Conservation (phyloP, 2,329 filamentous ascomycete species). For the Ascochyta clinopodiicola region DNA sequence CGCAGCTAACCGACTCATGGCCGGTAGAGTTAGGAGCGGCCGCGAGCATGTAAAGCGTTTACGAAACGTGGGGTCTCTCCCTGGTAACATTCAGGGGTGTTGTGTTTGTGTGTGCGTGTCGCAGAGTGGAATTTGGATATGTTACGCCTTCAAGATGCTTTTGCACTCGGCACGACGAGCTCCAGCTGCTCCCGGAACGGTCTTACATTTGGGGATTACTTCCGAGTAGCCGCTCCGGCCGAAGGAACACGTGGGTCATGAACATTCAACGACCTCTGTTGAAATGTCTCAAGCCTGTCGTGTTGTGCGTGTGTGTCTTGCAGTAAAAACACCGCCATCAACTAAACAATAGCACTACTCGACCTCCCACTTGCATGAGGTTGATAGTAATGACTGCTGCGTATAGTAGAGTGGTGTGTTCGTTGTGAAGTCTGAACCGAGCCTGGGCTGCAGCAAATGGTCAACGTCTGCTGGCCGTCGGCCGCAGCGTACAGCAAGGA, state of each 20-base stretch:
- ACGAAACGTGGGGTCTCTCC: slow-evolving; percentile 40
- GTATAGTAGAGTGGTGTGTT: background rate
- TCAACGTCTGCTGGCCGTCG: slow-evolving; percentile 37
- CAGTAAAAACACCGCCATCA: too few species aligned
- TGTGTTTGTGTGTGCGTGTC: background rate
- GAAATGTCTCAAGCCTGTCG: background rate
- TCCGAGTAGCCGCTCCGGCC: background rate
- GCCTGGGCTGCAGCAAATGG: slow-evolving; percentile 24
- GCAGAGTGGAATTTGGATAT: background rate
- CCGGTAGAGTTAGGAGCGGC: slow-evolving; percentile 20
- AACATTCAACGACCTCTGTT: background rate
- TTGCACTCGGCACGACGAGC: background rate
- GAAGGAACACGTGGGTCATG: slow-evolving; percentile 12
- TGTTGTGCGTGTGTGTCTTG: background rate
- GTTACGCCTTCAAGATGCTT: background rate
- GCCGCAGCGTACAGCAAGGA: slow-evolving; percentile 14
- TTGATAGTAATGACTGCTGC: background rate
- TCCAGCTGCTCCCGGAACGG: background rate
- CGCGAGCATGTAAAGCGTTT: slow-evolving; percentile 30
- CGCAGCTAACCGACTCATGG: slow-evolving; percentile 11
- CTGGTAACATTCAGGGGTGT: slow-evolving; percentile 1
- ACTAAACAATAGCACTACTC: background rate
- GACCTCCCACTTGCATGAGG: background rate
- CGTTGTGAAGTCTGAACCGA: slow-evolving; percentile 7
- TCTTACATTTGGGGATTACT: background rate